Percentiles rank a stretch among this genome's conserved stretches.
phyloP scores from a whole-genome alignment of 805 yeast species.

The Torulaspora indica region DNA sequence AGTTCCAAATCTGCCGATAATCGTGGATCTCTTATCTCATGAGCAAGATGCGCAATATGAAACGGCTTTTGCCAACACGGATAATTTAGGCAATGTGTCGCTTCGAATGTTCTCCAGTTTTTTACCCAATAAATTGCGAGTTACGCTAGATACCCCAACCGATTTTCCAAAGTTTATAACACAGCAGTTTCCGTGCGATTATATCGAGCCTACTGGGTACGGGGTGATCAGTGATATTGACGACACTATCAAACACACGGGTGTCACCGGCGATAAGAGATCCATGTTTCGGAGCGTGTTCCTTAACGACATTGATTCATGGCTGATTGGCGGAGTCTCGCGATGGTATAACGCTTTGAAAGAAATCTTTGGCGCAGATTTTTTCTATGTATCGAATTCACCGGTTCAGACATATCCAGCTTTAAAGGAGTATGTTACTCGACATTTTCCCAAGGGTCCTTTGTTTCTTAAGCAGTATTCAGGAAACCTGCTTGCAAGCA shows the following conservation, averaged over 20 bases:
- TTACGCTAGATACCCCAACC: slow-evolving; percentile 25
- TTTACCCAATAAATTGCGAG: slow-evolving; percentile 41
- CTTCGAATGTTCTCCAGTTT: slow-evolving; percentile 50
- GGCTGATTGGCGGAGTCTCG: slow-evolving; percentile 70
- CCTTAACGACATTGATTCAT: slow-evolving; percentile 56
- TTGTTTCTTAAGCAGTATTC: slow-evolving; percentile 81
- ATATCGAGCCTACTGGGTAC: slow-evolving; percentile 43
- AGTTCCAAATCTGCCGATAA: slow-evolving; percentile 52
- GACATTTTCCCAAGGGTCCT: slow-evolving; percentile 69
- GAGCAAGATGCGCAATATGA: slow-evolving; percentile 31
- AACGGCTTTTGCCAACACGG: slow-evolving; percentile 46
- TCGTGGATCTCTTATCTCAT: slow-evolving; percentile 53
- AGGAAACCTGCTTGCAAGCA: slow-evolving; percentile 73
- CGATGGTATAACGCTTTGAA: slow-evolving; percentile 61
- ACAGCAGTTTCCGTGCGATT: slow-evolving; percentile 16
- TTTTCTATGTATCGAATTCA: slow-evolving; percentile 92
- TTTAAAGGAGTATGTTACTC: slow-evolving; percentile 24
- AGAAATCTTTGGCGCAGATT: slow-evolving; percentile 43
- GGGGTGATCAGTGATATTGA: slow-evolving; percentile 88
- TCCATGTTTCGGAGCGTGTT: slow-evolving; percentile 76
- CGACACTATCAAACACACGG: slow-evolving; percentile 88
- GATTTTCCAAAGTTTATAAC: slow-evolving; percentile 16
- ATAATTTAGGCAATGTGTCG: slow-evolving; percentile 62
- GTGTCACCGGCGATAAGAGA: slow-evolving; percentile 83
- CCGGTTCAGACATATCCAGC: slow-evolving; percentile 85